Conservation (phyloP, 2,329 filamentous ascomycete genomes). For the Aspergillus candidus region DNA sequence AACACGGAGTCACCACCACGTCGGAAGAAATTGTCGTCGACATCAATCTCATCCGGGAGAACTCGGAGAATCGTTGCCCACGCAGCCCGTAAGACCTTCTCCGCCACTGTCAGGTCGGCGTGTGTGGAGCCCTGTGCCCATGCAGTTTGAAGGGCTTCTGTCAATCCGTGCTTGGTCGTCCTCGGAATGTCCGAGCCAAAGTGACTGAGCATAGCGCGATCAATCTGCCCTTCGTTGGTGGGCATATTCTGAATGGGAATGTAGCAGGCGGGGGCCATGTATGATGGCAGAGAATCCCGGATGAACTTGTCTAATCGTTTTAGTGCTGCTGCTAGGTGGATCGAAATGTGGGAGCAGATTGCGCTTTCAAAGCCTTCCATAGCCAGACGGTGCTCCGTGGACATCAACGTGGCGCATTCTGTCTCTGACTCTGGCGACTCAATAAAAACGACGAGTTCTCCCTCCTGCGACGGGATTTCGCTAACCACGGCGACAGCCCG, state of each 20-base stretch:
- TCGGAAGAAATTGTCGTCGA: constrained; percentile 56
- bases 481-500: constrained; percentile 25
- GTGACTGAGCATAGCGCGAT: constrained; percentile 27
- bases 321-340: constrained; percentile 28
- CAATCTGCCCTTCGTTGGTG: constrained; percentile 16
- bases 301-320: constrained; percentile 41
- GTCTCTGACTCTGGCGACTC: constrained; percentile 24
- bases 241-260: constrained; percentile 38
- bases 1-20: constrained; percentile 56
- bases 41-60: constrained; percentile 40
- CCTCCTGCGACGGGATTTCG: constrained; percentile 2
- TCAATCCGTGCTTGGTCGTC: constrained; percentile 10
- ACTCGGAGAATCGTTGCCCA: constrained; percentile 26
- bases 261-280: constrained; percentile 41
- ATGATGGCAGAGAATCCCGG: constrained; percentile 40
- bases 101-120: constrained; percentile 28
- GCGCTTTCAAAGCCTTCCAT: constrained; percentile 9
- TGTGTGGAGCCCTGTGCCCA: constrained; percentile 29
- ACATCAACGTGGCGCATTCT: constrained; percentile 23
- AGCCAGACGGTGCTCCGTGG: constrained; percentile 18
- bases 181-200: constrained; percentile 24
- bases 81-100: constrained; percentile 30
- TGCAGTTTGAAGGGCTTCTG: constrained; percentile 18
- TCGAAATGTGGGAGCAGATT: constrained; percentile 21
- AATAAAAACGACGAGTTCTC: constrained; percentile 27